These are phyloP conservation scores for Perilla frutescens DNA, from an alignment of 257 asterid genomes.

Conservation along the genomic window DNA sequence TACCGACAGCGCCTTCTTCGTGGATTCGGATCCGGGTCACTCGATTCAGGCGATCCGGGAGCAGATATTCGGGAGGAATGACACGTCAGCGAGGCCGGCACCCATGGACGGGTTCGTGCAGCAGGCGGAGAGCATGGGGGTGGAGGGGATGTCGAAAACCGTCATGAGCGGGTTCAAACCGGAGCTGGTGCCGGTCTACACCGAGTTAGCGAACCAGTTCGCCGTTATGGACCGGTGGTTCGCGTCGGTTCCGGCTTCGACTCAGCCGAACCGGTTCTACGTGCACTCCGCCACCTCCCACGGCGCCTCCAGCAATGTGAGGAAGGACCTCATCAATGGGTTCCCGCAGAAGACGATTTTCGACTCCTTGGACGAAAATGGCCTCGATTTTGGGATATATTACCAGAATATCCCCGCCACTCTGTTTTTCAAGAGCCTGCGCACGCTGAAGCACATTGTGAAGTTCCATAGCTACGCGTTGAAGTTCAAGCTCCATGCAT, in stretches of 20 bases:
- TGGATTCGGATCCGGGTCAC: conserved; percentile 94
- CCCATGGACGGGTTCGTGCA: conserved; percentile 98
- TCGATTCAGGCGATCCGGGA: conserved; percentile 93
- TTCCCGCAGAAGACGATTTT: conserved; percentile 97
- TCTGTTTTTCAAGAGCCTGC: conserved; percentile 72
- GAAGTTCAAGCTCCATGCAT: conserved; percentile 78
- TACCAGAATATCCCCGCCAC: conserved; percentile 96
- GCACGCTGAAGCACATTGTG: conserved; percentile 67
- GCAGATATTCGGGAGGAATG: conserved; percentile 81
- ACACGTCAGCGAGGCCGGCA: conserved; percentile 70
- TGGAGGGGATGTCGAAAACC: conserved; percentile 57
- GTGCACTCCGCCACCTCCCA: conserved; percentile 98
- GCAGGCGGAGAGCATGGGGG: conserved; percentile 86
- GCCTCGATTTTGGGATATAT: conserved; percentile 78
- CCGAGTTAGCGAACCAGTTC: conserved; percentile 75
- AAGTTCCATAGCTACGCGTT: conserved; percentile 67
- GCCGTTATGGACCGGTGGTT: conserved; percentile 93
- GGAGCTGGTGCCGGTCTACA: conserved; percentile 69
- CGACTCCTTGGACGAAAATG: conserved; percentile 87
- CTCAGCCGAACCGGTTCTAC: conserved; percentile 94
- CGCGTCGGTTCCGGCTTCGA: conserved; percentile 95
- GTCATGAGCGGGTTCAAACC: conserved; percentile 96
- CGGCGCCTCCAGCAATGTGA: conserved; percentile 94
- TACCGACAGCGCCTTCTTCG: conserved; percentile 66
- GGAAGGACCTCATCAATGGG: conserved; percentile 82